A percentile compares a stretch with the other conserved stretches of the same genome.
These are phyloP conservation scores for Teratosphaeria gauchensis DNA, from an alignment of 2,329 filamentous ascomycete genomes.

Conservation along the genomic window DNA sequence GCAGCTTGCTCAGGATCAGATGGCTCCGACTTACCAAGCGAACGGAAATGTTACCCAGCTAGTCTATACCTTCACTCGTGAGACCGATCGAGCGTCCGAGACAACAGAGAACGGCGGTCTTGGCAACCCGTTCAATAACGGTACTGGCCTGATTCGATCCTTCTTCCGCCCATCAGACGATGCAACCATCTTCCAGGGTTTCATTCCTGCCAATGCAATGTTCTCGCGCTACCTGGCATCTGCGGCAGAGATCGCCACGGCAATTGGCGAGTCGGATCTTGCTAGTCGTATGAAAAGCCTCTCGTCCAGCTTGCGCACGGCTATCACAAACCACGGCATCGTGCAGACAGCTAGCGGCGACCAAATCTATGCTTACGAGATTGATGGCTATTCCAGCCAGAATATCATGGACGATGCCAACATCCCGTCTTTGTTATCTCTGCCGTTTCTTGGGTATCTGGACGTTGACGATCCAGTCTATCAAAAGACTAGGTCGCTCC, in stretches of 20 bases:
- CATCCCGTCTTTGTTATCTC: slow-evolving; percentile 55
- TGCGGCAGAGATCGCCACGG: slow-evolving; percentile 43
- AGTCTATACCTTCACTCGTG: slow-evolving; percentile 39
- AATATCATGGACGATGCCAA: slow-evolving; percentile 56
- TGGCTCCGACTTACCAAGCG: slow-evolving; percentile 37
- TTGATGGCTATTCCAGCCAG: slow-evolving; percentile 34
- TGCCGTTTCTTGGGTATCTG: slow-evolving; percentile 54
- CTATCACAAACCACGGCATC: slow-evolving; percentile 38
- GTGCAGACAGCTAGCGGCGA: slow-evolving; percentile 28
- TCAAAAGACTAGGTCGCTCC: slow-evolving; percentile 35
- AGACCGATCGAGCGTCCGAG: slow-evolving; percentile 36
- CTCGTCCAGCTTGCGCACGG: slow-evolving; percentile 35
- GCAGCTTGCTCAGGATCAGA: slow-evolving; percentile 37
- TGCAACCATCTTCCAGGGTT: slow-evolving; percentile 40
- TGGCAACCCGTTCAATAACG: slow-evolving; percentile 40
- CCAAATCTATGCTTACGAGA: slow-evolving; percentile 39
- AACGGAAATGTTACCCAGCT: slow-evolving; percentile 35
- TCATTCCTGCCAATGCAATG: slow-evolving; percentile 57
- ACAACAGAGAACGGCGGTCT: slow-evolving; percentile 45
- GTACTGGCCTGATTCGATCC: slow-evolving; percentile 40
- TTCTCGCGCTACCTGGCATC: slow-evolving; percentile 54
- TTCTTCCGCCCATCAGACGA: slow-evolving; percentile 44
- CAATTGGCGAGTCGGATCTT: slow-evolving; percentile 39
- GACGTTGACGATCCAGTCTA: slow-evolving; percentile 33
- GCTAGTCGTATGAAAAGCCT: slow-evolving; percentile 48